Percentiles rank a stretch among this genome's conserved stretches.
Evolutionary conservation across 2,329 filamentous ascomycete species (phyloP).

Genomic region (Neofusicoccum kwambonambiense): DNA sequence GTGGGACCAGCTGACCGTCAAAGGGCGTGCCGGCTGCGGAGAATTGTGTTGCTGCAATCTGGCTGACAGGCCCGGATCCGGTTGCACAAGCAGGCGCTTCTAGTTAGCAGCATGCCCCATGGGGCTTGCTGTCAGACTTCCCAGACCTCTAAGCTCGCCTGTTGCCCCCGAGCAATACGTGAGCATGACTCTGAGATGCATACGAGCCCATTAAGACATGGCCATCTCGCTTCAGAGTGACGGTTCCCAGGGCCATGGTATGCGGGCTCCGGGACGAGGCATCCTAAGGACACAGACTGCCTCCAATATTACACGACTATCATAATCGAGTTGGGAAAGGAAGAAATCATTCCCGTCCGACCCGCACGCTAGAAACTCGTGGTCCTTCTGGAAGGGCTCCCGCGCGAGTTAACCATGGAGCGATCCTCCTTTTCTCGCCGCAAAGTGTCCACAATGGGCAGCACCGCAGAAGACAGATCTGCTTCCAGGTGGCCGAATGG

Average conservation of each 20-base stretch:
- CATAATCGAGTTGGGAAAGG: conserved; percentile 12
- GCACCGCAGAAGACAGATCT: not conserved
- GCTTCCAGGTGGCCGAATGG: not conserved
- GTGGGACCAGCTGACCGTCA: not conserved
- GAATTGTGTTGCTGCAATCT: not conserved
- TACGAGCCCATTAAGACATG: conserved; percentile 4
- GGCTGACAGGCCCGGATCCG: not conserved
- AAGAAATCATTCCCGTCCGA: conserved; percentile 5
- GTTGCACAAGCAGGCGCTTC: not conserved
- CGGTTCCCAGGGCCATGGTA: conserved; percentile 14
- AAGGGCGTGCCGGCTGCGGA: not conserved
- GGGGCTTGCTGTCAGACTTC: not conserved
- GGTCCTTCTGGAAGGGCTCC: conserved; percentile 5
- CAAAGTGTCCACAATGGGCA: not conserved
- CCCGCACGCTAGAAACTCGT: conserved; percentile 7
- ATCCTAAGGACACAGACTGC: conserved; percentile 10
- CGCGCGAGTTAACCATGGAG: not conserved
- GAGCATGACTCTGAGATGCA: not conserved
- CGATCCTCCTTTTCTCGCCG: conserved; percentile 14
- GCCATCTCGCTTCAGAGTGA: conserved; percentile 4
- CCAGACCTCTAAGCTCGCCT: not conserved
- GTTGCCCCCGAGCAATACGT: not conserved
- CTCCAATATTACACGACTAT: conserved; percentile 10
- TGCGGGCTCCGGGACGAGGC: conserved; percentile 11
- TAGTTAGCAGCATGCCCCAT: not conserved